Evolutionary conservation across 2,329 filamentous ascomycete species (phyloP).

Genomic region (Arthrobotrys iridis): DNA sequence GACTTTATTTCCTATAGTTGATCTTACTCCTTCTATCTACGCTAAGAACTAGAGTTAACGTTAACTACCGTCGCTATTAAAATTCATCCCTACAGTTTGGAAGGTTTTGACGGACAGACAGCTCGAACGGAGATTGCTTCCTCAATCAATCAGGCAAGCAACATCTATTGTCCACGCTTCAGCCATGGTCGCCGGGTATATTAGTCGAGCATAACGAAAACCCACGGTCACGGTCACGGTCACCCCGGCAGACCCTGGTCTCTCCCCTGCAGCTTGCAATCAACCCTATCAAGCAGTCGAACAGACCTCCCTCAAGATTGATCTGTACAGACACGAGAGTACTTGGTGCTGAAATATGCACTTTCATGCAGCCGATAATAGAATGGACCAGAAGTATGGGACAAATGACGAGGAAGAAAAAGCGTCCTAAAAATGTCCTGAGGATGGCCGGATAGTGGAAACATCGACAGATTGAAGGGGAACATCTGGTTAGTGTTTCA

Average conservation of each 20-base stretch:
- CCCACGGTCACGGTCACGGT: constrained; percentile 1
- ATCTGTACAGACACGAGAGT: neutral
- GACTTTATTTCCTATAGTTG: too few relatives aligned
- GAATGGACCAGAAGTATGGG: neutral
- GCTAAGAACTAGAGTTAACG: too few relatives aligned
- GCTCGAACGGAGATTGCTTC: too few relatives aligned
- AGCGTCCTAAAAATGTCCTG: too few relatives aligned
- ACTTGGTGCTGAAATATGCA: neutral
- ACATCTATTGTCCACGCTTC: too few relatives aligned
- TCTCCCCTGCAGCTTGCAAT: neutral
- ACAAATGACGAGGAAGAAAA: neutral
- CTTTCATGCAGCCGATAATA: neutral
- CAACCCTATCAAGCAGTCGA: neutral
- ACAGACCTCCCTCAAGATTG: neutral
- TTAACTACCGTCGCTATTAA: too few relatives aligned
- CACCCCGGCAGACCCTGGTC: neutral
- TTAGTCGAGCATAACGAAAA: neutral
- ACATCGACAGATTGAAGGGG: neutral
- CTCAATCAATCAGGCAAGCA: neutral
- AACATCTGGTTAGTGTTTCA: neutral
- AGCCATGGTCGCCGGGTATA: neutral
- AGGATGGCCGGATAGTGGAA: too few relatives aligned
- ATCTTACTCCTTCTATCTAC: too few relatives aligned
- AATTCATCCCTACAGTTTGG: too few relatives aligned
- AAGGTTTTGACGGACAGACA: too few relatives aligned